Evolutionary conservation across 2,329 filamentous ascomycete species (phyloP), one percentile per base, ranked within the genome.

Genomic region (Magnaporthiopsis rhizophila): DNA sequence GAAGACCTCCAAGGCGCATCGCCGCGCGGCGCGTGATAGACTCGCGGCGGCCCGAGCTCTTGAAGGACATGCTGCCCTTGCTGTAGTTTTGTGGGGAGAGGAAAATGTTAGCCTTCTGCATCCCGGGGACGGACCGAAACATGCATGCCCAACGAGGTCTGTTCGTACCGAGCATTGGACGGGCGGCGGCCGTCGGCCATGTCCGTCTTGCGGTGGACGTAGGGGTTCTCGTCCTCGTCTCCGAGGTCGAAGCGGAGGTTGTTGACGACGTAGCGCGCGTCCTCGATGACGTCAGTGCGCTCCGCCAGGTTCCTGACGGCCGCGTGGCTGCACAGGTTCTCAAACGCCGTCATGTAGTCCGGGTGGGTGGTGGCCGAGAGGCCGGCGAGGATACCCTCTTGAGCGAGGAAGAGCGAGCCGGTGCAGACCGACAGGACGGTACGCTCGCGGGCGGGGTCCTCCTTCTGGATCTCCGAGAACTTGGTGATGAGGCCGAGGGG

Each of bases 191-290:
- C 86, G 69, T 90, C 88, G 65, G 86, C 85, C 82, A 89, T 90
- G 69, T 90, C 88, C 65, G 86, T 85, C 82, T 89, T 90, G 80
- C 85, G 87, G 71, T 90, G 84, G 74, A 95, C 88, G 77, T 94
- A 94, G 38, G 90, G 90, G 76, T 91, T 94, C 76, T 92, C 88
- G 67, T 93, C 89, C 72, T 90, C 86, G 72, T 93, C 86, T 66
- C 89, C 89, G 69, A 95, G 81, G 71, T 95, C 91, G 75, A 94
- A 96, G 70, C 91, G 89, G 66, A 92, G 87, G 78, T 96, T 95
- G 82, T 96, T 96, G 75, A 96, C 91, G 26, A 96, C 91, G 74
- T 95, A 96, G 72, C 91, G 85, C 72, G 83, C 83, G 68, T 91
- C 88, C 72, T 95, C 90, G 72, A 94, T 84, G 68, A 95, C 89